Evolutionary conservation across 2,329 filamentous ascomycete genomes (phyloP).

Genomic region (Monilinia polystroma): DNA sequence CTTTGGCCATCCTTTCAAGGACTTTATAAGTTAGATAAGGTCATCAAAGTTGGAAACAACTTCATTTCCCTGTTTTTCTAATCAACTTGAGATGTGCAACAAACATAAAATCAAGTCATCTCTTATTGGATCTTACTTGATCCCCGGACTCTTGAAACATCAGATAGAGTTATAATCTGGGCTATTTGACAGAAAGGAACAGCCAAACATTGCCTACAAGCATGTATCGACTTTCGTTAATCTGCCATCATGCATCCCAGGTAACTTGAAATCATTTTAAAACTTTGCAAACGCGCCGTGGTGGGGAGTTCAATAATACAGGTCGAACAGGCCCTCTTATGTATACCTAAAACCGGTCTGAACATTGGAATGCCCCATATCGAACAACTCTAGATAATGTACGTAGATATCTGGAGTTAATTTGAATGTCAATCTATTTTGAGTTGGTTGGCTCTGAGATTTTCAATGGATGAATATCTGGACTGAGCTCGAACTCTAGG

Average conservation of each 20-base stretch:
- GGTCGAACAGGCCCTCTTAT: neutral
- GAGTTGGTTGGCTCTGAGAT: too few species aligned
- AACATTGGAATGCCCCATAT: neutral
- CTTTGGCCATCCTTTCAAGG: neutral
- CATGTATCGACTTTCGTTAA: too few species aligned
- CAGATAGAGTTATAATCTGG: neutral
- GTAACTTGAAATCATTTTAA: too few species aligned
- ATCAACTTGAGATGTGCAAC: slow-evolving; percentile 10
- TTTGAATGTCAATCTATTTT: too few species aligned
- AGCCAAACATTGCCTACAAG: too few species aligned
- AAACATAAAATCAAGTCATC: neutral
- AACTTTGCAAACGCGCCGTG: neutral
- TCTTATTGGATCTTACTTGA: neutral
- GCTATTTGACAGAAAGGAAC: too few species aligned
- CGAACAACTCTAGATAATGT: neutral
- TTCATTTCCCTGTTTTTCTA: slow-evolving; percentile 14
- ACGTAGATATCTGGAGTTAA: too few species aligned
- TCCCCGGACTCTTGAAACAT: neutral
- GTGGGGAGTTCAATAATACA: neutral
- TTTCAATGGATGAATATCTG: too few species aligned
- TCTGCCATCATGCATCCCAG: too few species aligned
- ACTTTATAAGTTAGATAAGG: neutral
- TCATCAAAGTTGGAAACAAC: neutral
- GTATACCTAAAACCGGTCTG: neutral
- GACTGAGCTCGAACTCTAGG: too few species aligned